Conservation (phyloP, 306 rosid species). For the Comarum palustre region DNA sequence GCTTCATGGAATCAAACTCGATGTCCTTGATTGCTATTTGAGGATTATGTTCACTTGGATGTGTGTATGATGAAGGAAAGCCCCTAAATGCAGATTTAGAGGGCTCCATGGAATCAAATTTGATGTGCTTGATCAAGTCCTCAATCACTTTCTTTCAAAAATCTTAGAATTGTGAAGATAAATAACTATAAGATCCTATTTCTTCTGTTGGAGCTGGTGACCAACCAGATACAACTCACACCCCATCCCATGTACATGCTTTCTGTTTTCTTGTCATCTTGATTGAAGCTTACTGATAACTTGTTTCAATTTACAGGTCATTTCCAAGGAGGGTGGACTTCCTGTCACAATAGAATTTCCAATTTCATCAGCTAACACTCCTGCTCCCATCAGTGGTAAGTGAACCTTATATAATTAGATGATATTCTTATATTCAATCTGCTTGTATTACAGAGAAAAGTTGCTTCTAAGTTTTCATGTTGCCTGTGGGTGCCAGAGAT, state of each 20-base stretch:
- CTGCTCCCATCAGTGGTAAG: constrained; percentile 41
- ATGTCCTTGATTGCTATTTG: too few relatives aligned
- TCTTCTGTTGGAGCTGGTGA: neutral
- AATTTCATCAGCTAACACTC: constrained; percentile 18
- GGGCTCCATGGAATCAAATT: too few relatives aligned
- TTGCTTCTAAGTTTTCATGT: neutral
- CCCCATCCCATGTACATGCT: neutral
- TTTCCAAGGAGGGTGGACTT: constrained; percentile 63
- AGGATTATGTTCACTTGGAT: too few relatives aligned
- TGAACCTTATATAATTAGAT: neutral
- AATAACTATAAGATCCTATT: too few relatives aligned
- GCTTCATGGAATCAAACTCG: too few relatives aligned
- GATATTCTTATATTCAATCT: neutral
- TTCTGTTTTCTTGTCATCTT: neutral
- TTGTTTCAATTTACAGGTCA: constrained; percentile 47
- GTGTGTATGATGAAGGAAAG: too few relatives aligned
- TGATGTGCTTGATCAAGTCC: too few relatives aligned
- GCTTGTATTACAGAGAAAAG: constrained; percentile 9
- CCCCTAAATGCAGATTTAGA: too few relatives aligned
- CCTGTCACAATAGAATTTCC: constrained; percentile 28
- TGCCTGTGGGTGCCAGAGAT: constrained; percentile 4
- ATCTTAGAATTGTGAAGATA: neutral
- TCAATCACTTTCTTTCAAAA: neutral
- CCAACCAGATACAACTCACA: neutral
- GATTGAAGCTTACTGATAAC: neutral